phyloP scores from a whole-genome alignment of 2,329 filamentous ascomycete genomes.

The Xylaria arbuscula region DNA sequence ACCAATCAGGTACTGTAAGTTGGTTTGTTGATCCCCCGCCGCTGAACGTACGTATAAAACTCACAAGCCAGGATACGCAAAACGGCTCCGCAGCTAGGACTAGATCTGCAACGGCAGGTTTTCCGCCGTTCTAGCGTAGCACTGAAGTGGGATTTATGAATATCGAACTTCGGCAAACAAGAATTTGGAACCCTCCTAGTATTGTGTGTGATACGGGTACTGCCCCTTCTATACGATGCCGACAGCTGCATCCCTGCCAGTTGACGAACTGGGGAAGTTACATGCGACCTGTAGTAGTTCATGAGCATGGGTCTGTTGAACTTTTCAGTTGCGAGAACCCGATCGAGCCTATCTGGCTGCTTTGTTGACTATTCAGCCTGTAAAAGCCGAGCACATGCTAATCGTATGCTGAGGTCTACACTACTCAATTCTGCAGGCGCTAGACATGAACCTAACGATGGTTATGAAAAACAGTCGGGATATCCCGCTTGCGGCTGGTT shows the following conservation, averaged over 20 bases:
- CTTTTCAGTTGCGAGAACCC: not conserved
- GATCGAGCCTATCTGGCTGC: not conserved
- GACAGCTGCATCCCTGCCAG: constrained; percentile 19
- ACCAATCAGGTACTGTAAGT: not conserved
- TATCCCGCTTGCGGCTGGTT: constrained; percentile 2
- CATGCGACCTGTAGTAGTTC: constrained; percentile 15
- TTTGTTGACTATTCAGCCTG: not conserved
- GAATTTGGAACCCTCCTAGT: constrained; percentile 16
- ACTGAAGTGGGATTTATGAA: constrained; percentile 8
- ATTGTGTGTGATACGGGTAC: not conserved
- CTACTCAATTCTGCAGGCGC: not conserved
- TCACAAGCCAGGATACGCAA: constrained; percentile 5
- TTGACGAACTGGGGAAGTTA: constrained; percentile 20
- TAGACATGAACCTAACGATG: not conserved
- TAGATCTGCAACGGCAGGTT: constrained; percentile 24
- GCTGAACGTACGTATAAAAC: not conserved
- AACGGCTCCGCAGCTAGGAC: constrained; percentile 24
- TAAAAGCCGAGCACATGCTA: constrained; percentile 23
- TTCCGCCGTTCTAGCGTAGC: constrained; percentile 20
- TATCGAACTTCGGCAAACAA: constrained; percentile 22
- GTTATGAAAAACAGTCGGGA: not conserved
- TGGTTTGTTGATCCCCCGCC: not conserved
- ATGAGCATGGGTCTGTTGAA: not conserved
- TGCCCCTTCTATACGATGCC: constrained; percentile 24
- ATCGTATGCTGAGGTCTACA: constrained; percentile 2